A percentile compares a stretch with the other conserved stretches of the same genome.
phyloP scores from a whole-genome alignment of 495 filamentous ascomycete genomes.

The Chaetomium cochliodes region DNA sequence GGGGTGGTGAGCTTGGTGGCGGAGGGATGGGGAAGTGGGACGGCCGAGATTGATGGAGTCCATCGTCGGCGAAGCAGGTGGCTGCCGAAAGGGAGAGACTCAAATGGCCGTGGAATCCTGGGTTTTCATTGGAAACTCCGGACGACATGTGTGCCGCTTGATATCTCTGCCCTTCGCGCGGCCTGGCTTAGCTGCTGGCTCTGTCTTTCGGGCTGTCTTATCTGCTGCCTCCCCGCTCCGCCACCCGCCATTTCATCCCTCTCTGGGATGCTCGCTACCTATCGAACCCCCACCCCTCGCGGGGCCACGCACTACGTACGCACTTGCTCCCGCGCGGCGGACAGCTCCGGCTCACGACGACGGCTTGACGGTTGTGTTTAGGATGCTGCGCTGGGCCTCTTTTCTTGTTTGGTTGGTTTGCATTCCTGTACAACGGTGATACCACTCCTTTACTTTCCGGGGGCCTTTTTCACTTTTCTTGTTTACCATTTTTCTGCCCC shows the following conservation, averaged over 20 bases:
- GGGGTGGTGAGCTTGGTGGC: too few relatives aligned
- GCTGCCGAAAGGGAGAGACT: background rate
- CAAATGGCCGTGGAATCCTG: slow-evolving; percentile 1
- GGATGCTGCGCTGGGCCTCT: background rate
- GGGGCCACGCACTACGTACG: background rate
- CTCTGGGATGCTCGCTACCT: background rate
- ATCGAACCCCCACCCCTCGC: background rate
- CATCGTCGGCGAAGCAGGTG: too few relatives aligned
- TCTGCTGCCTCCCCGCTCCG: background rate
- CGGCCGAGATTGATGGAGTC: background rate
- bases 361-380: background rate
- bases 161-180: background rate
- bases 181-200: background rate
- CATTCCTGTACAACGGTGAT: slow-evolving; percentile 12
- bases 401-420: slow-evolving; percentile 6
- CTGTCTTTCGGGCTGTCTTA: background rate
- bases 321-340: too few relatives aligned
- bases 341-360: background rate
- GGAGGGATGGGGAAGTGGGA: background rate
- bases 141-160: slow-evolving; percentile 13
- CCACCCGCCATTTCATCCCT: background rate
- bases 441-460: background rate
- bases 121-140: background rate
- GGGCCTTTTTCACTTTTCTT: background rate
- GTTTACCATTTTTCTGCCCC: slow-evolving; percentile 20